Evolutionary conservation across 148 eudicot species (phyloP), one percentile per base, ranked within the genome.

Genomic region (Beta vulgaris): DNA sequence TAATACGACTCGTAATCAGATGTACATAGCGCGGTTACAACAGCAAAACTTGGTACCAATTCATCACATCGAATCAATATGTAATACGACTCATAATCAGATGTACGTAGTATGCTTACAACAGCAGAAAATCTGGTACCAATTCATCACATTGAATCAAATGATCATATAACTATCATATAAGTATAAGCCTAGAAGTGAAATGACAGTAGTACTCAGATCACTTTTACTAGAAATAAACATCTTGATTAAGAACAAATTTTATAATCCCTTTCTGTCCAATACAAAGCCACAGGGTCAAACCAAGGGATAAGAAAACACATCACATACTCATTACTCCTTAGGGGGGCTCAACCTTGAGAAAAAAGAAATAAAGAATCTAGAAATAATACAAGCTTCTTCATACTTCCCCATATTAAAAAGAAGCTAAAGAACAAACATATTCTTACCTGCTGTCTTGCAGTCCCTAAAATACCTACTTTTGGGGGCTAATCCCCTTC

Each of bases 401-500:
- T 37, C 68, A 65, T 70, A 57, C 78, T 74, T 76, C 37, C 46
- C 82, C 59, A 44, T 63, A 43, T 23, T 35, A 43, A 68, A 83
- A 46, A 71, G 71, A 75, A 59, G 73, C 78, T 76, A 73, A 78
- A 67, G 72, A 84, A 37, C 80, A 79, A 77, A 81, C 83, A 84
- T 67, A 73, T 73, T 80, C 77, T 58, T 79, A 79, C 77, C 75
- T 75, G 78, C 75, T 64, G 70, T 43, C 40, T 16, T 73, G 49
- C 69, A 77, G 68, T 69, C 60, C 76, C 37, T 67, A 67, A 26
- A 36, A 35, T 44, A 57, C 34, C 84, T 88, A 87, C 77, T 91
- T 88, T 61, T 73, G 90, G 79, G 73, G 89, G 86, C 86, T 78
- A 49, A 85, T 76, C 65, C 90, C 80, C 84, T 89, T 94, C 88